Evolutionary conservation across 345 rosid species (phyloP), one percentile per base, ranked within the genome.

Genomic region (Citrus trifoliata): DNA sequence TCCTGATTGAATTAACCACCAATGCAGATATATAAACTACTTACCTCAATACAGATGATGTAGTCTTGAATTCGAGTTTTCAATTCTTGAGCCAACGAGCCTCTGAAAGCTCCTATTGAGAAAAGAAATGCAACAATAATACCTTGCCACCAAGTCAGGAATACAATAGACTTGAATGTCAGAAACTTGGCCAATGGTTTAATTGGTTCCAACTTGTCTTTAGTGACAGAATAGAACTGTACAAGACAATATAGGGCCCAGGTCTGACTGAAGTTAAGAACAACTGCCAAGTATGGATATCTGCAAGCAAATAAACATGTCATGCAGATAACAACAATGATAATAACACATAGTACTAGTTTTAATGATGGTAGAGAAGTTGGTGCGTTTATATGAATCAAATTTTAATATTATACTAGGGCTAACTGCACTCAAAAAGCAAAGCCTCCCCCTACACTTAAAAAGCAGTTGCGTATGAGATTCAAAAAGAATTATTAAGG

Each of bases 81-180:
- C 84, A 96, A 83, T 82, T 96, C 95, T 88, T 89, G 94, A 37
- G 99, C 99, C 80, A 93, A 84, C 53, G 93, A 74, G 24, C 99
- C 98, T 79, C 85, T 96, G 76, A 96, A 89, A 56, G 86, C 92
- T 79, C 99, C 99, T 82, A 91, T 82, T 21, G 95, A 89, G 86
- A 91, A 93, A 80, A 96, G 97, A 88, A 96, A 94, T 28, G 99
- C 98, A 79, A 96, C 89, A 30, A 93, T 86, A 24, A 96, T 80
- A 61, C 99, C 99, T 94, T 96, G 98, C 99, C 99, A 96, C 99
- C 99, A 96, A 38, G 99, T 96, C 80, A 96, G 91, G 88, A 96
- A 96, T 22, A 96, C 97, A 53, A 96, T 96, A 48, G 99, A 96
- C 86, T 96, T 96, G 85, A 96, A 92, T 37, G 97, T 92, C 79